Conservation (phyloP, 2,329 filamentous ascomycete species). For the Westerdykella ornata region DNA sequence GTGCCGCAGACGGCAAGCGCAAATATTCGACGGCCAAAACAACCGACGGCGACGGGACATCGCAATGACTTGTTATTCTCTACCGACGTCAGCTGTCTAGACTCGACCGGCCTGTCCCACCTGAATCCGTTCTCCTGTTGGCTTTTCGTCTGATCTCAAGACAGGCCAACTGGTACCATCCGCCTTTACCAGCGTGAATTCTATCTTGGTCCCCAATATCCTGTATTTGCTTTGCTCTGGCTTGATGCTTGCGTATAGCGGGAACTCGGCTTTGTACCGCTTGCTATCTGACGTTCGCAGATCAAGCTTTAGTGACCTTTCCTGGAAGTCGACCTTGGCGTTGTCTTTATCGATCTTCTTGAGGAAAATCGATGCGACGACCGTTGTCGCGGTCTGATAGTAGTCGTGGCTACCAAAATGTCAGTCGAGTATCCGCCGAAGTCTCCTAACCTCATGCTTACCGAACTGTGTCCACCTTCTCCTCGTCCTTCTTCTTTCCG, state of each 20-base stretch:
- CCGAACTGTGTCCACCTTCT: conserved; percentile 71
- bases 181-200: conserved; percentile 66
- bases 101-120: conserved; percentile 63
- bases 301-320: conserved; percentile 62
- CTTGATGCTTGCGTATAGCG: conserved; percentile 72
- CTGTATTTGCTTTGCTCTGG: conserved; percentile 67
- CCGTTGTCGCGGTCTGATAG: conserved; percentile 79
- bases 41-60: too few species aligned
- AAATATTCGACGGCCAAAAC: too few species aligned
- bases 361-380: conserved; percentile 88
- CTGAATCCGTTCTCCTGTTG: conserved; percentile 77
- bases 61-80: too few species aligned
- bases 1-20: too few species aligned
- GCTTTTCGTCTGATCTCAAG: conserved; percentile 67
- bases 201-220: conserved; percentile 82
- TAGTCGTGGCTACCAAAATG: conserved; percentile 65
- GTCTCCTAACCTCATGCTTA: conserved; percentile 30
- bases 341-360: conserved; percentile 90
- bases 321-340: conserved; percentile 64
- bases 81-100: conserved; percentile 5
- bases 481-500: conserved; percentile 61
- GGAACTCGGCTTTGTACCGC: conserved; percentile 67
- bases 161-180: conserved; percentile 80
- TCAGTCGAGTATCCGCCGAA: conserved; percentile 21
- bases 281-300: conserved; percentile 82